Conservation (phyloP, 2,329 filamentous ascomycete species). For the Arthrobotrys entomopaga region DNA sequence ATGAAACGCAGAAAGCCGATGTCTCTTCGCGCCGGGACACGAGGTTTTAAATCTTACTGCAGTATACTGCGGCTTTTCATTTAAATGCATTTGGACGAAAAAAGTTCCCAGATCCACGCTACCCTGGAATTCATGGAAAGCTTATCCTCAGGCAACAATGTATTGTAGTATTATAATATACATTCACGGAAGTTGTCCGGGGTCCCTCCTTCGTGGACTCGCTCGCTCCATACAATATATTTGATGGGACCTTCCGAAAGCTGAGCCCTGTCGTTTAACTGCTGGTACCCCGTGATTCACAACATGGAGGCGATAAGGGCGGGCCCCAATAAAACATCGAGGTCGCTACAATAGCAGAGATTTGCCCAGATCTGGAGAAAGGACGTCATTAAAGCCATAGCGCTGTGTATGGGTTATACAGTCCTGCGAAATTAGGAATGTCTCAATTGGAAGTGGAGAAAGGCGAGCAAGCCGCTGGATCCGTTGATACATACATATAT, state of each 20-base stretch:
- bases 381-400: neutral
- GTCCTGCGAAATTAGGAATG: conserved; percentile 7
- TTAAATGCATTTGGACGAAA: too few species aligned
- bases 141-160: neutral
- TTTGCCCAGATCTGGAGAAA: neutral
- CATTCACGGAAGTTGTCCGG: neutral
- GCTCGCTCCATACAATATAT: neutral
- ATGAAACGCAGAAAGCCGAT: neutral
- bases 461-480: neutral
- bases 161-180: too few species aligned
- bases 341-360: too few species aligned
- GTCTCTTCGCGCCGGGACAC: neutral
- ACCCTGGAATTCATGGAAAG: neutral
- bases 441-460: neutral
- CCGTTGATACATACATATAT: neutral
- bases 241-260: neutral
- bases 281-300: neutral
- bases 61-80: neutral
- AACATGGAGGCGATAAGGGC: neutral
- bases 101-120: neutral
- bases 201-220: neutral
- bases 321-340: neutral
- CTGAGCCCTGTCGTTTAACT: neutral
- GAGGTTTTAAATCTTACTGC: neutral
- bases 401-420: neutral